phyloP scores from a whole-genome alignment of 2,329 filamentous ascomycete species.

The Claviceps citrina region DNA sequence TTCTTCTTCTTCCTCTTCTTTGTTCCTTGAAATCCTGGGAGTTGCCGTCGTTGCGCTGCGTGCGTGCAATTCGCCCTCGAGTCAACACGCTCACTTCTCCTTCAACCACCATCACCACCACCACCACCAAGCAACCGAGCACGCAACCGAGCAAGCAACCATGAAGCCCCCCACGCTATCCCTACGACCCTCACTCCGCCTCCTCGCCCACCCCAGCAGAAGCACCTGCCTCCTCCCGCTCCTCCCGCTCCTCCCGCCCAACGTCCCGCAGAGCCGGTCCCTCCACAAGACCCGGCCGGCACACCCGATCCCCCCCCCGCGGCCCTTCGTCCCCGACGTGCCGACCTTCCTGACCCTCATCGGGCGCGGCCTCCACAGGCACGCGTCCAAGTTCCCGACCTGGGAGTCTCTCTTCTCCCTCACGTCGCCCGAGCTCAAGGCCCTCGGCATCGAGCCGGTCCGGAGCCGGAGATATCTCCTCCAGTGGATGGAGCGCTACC shows the following conservation, averaged over 20 bases:
- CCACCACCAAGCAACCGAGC: no score
- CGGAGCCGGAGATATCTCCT: slow-evolving; percentile 71
- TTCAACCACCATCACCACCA: no score
- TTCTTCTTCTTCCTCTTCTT: no score
- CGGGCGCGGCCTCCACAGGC: slow-evolving; percentile 68
- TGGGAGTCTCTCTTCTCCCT: slow-evolving; percentile 86
- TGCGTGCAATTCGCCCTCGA: no score
- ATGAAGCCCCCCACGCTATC: slow-evolving; percentile 21
- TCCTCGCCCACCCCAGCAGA: slow-evolving; percentile 16
- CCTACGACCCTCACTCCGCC: slow-evolving; percentile 18
- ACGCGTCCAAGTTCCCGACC: slow-evolving; percentile 72
- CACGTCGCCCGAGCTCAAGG: slow-evolving; percentile 59
- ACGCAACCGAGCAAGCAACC: slow-evolving; percentile 6
- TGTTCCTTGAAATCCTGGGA: no score
- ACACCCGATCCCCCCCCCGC: slow-evolving; percentile 47
- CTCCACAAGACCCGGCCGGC: slow-evolving; percentile 26
- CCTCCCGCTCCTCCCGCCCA: no score
- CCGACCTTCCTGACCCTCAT: slow-evolving; percentile 79
- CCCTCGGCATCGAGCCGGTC: slow-evolving; percentile 75
- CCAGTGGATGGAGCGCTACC: slow-evolving; percentile 74
- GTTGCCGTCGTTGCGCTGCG: no score
- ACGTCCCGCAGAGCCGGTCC: slow-evolving; percentile 25
- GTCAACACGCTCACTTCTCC: no score
- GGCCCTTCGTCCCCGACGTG: slow-evolving; percentile 73
- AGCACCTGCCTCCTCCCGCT: slow-evolving; percentile 18